Conservation (phyloP, 2,329 filamentous ascomycete species). For the Colletotrichum sp. region DNA sequence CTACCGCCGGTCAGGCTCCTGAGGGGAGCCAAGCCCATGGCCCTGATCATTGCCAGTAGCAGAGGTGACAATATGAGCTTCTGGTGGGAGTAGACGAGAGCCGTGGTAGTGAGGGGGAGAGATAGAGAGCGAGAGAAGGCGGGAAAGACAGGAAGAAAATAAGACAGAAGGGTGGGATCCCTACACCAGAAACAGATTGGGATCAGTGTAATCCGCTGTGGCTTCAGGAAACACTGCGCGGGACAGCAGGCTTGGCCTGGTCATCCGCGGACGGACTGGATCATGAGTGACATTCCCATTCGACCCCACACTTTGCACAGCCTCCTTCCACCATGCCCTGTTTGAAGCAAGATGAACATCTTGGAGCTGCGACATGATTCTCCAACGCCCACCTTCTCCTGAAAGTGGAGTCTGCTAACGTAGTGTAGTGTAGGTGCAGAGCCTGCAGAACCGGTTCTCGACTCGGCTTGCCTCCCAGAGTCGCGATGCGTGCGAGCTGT, state of each 20-base stretch:
- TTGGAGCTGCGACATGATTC: constrained; percentile 16
- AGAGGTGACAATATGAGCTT: neutral
- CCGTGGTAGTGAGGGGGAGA: neutral
- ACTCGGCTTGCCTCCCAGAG: constrained; percentile 4
- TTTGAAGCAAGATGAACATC: constrained; percentile 23
- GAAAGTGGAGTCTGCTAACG: constrained; percentile 13
- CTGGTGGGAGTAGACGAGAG: neutral
- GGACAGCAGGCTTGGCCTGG: constrained; percentile 14
- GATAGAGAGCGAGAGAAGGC: neutral
- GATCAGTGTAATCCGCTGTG: constrained; percentile 9
- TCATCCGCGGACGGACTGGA: constrained; percentile 3
- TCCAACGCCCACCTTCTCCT: constrained; percentile 19
- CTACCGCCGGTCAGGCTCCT: neutral
- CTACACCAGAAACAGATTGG: neutral
- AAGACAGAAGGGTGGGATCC: neutral
- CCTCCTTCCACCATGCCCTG: constrained; percentile 20
- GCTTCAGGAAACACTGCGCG: constrained; percentile 14
- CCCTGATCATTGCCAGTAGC: neutral
- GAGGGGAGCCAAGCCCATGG: neutral
- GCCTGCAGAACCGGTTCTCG: constrained; percentile 16
- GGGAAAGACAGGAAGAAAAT: neutral
- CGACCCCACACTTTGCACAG: constrained; percentile 23
- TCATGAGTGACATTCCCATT: constrained; percentile 19
- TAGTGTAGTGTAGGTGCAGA: neutral
- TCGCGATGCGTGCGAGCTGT: neutral